phyloP scores from a whole-genome alignment of 331 rosid genomes.

The Erythrophleum ivorense region DNA sequence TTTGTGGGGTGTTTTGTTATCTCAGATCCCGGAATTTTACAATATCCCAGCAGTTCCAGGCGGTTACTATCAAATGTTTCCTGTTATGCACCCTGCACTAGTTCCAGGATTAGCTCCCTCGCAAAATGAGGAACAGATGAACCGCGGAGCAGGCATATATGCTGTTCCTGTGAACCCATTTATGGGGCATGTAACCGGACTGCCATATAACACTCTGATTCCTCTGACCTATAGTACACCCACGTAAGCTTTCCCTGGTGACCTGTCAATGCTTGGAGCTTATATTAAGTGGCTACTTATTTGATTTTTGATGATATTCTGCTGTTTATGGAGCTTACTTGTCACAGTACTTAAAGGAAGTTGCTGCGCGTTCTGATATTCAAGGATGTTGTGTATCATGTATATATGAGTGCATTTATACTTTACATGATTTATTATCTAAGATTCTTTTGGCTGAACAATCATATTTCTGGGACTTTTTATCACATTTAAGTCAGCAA shows the following conservation, averaged over 20 bases:
- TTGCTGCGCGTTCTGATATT: not conserved
- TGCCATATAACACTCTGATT: conserved; percentile 65
- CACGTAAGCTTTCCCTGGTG: conserved; percentile 56
- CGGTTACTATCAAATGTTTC: conserved; percentile 74
- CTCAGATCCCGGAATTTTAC: conserved; percentile 63
- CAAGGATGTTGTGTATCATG: conserved; percentile 3
- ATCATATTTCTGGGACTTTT: not conserved
- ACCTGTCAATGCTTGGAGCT: not conserved
- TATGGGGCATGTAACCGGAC: conserved; percentile 70
- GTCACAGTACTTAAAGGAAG: not conserved
- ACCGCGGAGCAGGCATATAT: conserved; percentile 90
- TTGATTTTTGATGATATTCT: conserved; percentile 3
- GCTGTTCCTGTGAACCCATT: conserved; percentile 77
- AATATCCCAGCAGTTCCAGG: conserved; percentile 48
- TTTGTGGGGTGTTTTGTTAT: conserved; percentile 31
- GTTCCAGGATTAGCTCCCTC: conserved; percentile 58
- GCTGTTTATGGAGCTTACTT: not conserved
- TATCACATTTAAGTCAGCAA: conserved; percentile 2
- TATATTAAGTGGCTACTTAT: conserved; percentile 31
- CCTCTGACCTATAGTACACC: conserved; percentile 88
- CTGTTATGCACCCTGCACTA: conserved; percentile 74
- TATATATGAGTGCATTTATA: not conserved
- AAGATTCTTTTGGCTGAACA: not conserved
- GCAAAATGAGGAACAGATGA: conserved; percentile 65
- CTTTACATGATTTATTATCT: not conserved